Base-by-base conservation (phyloP, 2,329 filamentous ascomycete genomes). In the Coleophoma cylindrospora region DNA sequence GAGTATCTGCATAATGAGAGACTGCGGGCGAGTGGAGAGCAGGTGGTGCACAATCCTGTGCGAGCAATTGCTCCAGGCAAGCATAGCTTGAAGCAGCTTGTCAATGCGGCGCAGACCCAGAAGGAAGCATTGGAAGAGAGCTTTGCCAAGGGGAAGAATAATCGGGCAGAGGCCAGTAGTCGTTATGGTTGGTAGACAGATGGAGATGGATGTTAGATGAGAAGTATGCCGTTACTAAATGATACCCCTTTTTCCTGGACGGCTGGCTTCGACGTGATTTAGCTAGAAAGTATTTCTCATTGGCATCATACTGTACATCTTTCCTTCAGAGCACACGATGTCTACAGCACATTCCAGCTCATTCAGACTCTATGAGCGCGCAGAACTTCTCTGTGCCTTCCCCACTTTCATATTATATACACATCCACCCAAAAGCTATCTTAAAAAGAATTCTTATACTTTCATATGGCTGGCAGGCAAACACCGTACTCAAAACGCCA, bases 111-210 rank as follows among this genome's bases (percentile, higher is more conserved):
- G 22, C 83, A 83, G 58, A 88, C 77, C 54, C 91, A 97, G 70
- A 84, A 84, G 64, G 90, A 95, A 11, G 91, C 90, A 2, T 72
- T 96, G 57, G 91, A 96, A 69, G 92, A 97, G 63, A 91, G 89
- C 65, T 96, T 96, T 73, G 90, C 90, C 17, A 75, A 84, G 58
- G 89, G 90, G 6, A 84, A 81, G 71, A 81, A 79, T 60, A 94
- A 91, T 63, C 84, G 89, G 67, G 85, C 81, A 60, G 91, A 96
- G 66, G 89, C 89, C 17, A 88, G 87, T 4, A 84, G 81, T 51
- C 82, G 81, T 61, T 96, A 96, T 71, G 91, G 91, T 5, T 96
- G 90, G 89, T 85, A 55, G 38, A 49, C 5, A 45, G 9, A 27
- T 27, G 27, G 4, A 10, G 27, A 27, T 27, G 4, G 9, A 27